Evolutionary conservation across 225 moss, liverwort and hornwort species (phyloP), one percentile per base, ranked within the genome.

Genomic region (Bryum argenteum): DNA sequence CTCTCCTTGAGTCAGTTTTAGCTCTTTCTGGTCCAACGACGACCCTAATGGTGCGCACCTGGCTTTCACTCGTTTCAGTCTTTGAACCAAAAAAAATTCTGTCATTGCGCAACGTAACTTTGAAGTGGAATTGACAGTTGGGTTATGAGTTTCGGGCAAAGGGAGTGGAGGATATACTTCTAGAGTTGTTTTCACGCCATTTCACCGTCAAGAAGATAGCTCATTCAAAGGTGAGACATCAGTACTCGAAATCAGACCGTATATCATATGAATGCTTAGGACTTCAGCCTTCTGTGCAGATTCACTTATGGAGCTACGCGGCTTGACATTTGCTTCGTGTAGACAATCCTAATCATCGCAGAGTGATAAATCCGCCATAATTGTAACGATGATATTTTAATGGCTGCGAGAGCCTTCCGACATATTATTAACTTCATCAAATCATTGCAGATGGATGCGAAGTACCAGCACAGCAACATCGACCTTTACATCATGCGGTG

Each of bases 101-200:
- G 47, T 15, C 48, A 48, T 2, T 48, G 1, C 16, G 17, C 16
- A 48, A 48, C 45, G 13, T 47, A 47, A 48, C 6, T 48, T 48
- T 16, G n/a, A 16, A 48, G 48, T 48, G 48, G 48, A 17, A 5
- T 15, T 11, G 41, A 69, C 82, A 95, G 96, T 80, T 96, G 54
- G 93, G 93, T 10, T 96, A 96, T 63, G 96, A 96, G 63, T 96
- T 96, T 76, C 85, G 96, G 71, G 87, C 84, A 45, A 89, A 84
- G 71, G 93, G 91, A 71, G 96, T 83, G 65, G 85, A 86, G 44
- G 96, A 93, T 55, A 82, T 88, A 54, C 85, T 97, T 17, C 71
- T 84, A 18, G 75, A 91, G 40, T 68, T 97, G 8, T 91, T 90
- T 80, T 82, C 81, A 9, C 79, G 77, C 51, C 87, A 93, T 66